Conservation (phyloP, 345 rosid species). For the Laguncularia racemosa region DNA sequence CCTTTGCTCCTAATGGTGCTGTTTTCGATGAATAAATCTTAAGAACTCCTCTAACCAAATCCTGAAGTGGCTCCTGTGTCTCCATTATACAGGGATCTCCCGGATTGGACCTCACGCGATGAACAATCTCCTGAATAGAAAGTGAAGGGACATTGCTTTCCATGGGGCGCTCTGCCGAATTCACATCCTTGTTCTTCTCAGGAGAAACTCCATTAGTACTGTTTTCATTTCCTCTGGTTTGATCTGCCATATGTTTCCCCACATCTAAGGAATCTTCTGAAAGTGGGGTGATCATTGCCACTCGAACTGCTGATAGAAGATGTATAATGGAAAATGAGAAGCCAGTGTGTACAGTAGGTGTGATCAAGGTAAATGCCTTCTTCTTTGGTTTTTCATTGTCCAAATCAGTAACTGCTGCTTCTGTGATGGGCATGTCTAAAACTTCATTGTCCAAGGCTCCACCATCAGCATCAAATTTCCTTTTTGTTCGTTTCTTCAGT, state of each 20-base stretch:
- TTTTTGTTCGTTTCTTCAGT: constrained; percentile 62
- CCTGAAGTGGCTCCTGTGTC: constrained; percentile 95
- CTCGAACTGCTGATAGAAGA: constrained; percentile 92
- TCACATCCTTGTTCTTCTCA: constrained; percentile 30
- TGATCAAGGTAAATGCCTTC: constrained; percentile 78
- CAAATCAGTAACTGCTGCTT: constrained; percentile 35
- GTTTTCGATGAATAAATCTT: constrained; percentile 86
- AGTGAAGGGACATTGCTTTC: constrained; percentile 50
- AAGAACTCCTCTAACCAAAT: constrained; percentile 91
- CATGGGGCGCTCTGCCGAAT: constrained; percentile 31
- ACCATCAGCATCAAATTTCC: constrained; percentile 49
- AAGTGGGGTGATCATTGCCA: constrained; percentile 65
- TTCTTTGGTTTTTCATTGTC: constrained; percentile 76
- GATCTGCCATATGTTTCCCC: constrained; percentile 42
- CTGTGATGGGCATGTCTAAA: constrained; percentile 39
- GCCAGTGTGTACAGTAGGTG: constrained; percentile 89
- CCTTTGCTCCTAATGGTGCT: constrained; percentile 94
- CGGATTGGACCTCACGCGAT: constrained; percentile 80
- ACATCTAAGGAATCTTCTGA: constrained; percentile 59
- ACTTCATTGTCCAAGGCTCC: constrained; percentile 43
- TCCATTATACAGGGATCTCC: constrained; percentile 93
- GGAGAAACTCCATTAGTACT: constrained; percentile 36
- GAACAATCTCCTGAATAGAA: constrained; percentile 86
- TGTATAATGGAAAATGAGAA: constrained; percentile 94
- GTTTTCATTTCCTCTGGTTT: constrained; percentile 33